These are phyloP conservation scores for Tricholoma terreum DNA, from an alignment of 768 basidiomycete species.

Conservation along the genomic window DNA sequence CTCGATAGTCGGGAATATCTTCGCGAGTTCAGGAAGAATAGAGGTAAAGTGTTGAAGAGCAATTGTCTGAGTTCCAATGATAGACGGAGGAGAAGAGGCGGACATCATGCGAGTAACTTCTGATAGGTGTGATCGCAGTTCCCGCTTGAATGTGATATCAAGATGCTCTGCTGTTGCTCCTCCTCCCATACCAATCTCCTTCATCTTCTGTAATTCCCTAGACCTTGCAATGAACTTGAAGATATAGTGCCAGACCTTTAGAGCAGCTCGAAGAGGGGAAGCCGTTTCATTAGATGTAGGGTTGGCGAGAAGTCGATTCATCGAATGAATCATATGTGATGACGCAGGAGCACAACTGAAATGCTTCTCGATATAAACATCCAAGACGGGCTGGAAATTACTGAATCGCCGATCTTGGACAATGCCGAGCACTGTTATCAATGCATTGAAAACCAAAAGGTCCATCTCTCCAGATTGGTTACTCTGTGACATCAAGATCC, in stretches of 20 bases:
- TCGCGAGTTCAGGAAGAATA: constrained; percentile 82
- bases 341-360: constrained; percentile 80
- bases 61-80: constrained; percentile 94
- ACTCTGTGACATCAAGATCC: constrained; percentile 71
- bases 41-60: constrained; percentile 92
- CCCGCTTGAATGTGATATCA: constrained; percentile 80
- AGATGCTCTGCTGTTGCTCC: constrained; percentile 85
- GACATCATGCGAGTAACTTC: constrained; percentile 92
- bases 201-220: constrained; percentile 80
- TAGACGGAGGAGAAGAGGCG: constrained; percentile 68
- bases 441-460: constrained; percentile 81
- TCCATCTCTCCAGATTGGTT: constrained; percentile 82
- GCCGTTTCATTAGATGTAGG: constrained; percentile 73
- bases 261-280: constrained; percentile 76
- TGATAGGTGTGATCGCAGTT: constrained; percentile 69
- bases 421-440: constrained; percentile 89
- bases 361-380: constrained; percentile 89
- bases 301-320: constrained; percentile 76
- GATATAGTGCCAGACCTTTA: constrained; percentile 97
- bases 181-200: constrained; percentile 74
- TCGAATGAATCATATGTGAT: constrained; percentile 81
- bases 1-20: constrained; percentile 78
- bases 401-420: constrained; percentile 92
- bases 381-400: constrained; percentile 91
- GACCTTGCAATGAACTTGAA: constrained; percentile 94